These are phyloP conservation scores for Colletotrichum simmondsii DNA, from an alignment of 2,329 filamentous ascomycete genomes.

Conservation along the genomic window DNA sequence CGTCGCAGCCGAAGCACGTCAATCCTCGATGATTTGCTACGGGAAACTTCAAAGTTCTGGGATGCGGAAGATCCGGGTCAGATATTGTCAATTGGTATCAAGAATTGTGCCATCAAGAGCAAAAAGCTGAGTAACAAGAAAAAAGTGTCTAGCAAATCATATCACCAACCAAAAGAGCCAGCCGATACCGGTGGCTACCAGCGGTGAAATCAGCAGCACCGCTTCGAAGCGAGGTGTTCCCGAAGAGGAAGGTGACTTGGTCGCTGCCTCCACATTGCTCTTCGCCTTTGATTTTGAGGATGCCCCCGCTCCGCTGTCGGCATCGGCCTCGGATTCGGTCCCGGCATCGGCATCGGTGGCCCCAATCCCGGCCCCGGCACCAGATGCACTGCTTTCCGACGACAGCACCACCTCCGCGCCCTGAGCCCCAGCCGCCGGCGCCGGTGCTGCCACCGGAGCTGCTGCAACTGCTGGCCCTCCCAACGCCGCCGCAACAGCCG, in stretches of 20 bases:
- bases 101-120: background rate
- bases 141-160: background rate
- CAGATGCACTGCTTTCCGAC: background rate
- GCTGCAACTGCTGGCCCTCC: slow-evolving; percentile 30
- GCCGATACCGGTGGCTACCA: background rate
- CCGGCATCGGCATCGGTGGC: slow-evolving; percentile 2
- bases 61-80: background rate
- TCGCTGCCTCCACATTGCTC: background rate
- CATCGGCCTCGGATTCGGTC: background rate
- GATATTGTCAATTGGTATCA: background rate
- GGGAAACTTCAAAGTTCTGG: background rate
- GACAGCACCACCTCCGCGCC: background rate
- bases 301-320: background rate
- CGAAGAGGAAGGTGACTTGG: slow-evolving; percentile 15
- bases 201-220: background rate
- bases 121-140: background rate
- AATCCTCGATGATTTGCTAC: background rate
- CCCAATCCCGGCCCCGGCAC: background rate
- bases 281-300: background rate
- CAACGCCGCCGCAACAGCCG: slow-evolving; percentile 47
- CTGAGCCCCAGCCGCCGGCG: slow-evolving; percentile 15
- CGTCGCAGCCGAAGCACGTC: slow-evolving; percentile 15
- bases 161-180: background rate
- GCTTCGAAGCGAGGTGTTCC: background rate
- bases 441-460: background rate